Conservation (phyloP, 495 filamentous ascomycete genomes). For the Penicillium argentinense region DNA sequence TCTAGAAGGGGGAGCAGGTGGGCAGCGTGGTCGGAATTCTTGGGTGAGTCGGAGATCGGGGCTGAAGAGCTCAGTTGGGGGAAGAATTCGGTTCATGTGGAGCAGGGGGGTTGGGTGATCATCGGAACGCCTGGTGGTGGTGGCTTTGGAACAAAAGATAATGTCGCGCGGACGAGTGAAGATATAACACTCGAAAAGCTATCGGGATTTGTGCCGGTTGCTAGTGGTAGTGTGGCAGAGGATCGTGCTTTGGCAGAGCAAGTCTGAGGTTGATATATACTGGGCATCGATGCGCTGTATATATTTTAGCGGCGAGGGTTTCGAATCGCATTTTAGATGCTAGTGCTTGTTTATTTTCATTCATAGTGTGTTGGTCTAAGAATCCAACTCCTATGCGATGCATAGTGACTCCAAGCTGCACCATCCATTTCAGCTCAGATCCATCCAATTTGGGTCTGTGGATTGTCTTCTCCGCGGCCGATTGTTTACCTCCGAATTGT, state of each 20-base stretch:
- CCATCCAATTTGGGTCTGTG: no score
- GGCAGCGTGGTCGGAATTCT: constrained; percentile 19
- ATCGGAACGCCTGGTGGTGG: constrained; percentile 49
- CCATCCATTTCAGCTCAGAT: no score
- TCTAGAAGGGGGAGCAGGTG: constrained; percentile 76
- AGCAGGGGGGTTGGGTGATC: constrained; percentile 77
- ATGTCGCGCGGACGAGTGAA: background rate
- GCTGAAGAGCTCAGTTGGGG: constrained; percentile 60
- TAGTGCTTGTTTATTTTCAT: no score
- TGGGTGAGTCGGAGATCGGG: constrained; percentile 48
- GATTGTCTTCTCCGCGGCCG: no score
- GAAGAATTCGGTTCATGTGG: constrained; percentile 84
- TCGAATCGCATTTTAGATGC: no score
- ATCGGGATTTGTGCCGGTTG: constrained; percentile 10
- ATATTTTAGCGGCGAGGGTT: no score
- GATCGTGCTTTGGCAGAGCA: constrained; percentile 7
- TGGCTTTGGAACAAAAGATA: constrained; percentile 32
- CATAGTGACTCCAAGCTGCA: no score
- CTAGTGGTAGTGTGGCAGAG: constrained; percentile 9
- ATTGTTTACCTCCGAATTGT: constrained; percentile 7
- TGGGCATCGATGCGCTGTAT: no score
- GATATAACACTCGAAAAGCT: constrained; percentile 2
- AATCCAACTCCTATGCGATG: no score
- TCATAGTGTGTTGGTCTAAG: no score
- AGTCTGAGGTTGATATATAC: no score